Conservation (phyloP, 768 basidiomycete species). For the Leccinum ochraceum region DNA sequence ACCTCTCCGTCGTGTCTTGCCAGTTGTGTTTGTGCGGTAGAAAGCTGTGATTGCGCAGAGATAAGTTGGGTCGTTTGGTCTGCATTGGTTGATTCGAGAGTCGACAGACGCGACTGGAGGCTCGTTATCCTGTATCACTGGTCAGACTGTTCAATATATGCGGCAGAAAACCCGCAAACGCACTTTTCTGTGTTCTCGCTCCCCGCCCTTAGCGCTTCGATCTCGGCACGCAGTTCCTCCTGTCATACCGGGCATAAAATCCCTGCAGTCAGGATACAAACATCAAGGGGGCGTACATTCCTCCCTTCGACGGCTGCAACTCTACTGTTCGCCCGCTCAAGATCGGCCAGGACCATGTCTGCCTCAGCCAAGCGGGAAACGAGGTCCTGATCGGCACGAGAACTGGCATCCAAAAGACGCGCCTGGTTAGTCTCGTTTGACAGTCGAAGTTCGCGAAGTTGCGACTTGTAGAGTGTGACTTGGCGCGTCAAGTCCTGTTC, state of each 20-base stretch:
- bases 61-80: slow-evolving; percentile 19
- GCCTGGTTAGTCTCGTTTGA: slow-evolving; percentile 95
- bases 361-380: slow-evolving; percentile 88
- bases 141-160: not conserved
- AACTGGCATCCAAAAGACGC: slow-evolving; percentile 86
- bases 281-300: slow-evolving; percentile 56
- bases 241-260: slow-evolving; percentile 28
- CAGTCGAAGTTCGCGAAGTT: slow-evolving; percentile 85
- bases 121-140: slow-evolving; percentile 15
- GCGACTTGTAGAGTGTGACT: slow-evolving; percentile 81
- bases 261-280: not conserved
- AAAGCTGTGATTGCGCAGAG: slow-evolving; percentile 22
- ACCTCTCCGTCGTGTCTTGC: slow-evolving; percentile 17
- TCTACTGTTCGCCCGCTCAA: slow-evolving; percentile 93
- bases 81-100: slow-evolving; percentile 61
- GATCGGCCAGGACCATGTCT: slow-evolving; percentile 92
- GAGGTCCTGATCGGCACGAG: slow-evolving; percentile 93
- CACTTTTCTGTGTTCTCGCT: slow-evolving; percentile 70
- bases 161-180: slow-evolving; percentile 20
- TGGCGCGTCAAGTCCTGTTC: slow-evolving; percentile 95
- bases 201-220: slow-evolving; percentile 85
- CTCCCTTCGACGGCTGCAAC: slow-evolving; percentile 91
- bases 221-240: slow-evolving; percentile 96
- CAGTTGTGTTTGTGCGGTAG: slow-evolving; percentile 19
- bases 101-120: slow-evolving; percentile 71